Evolutionary conservation across 345 rosid genomes (phyloP), one percentile per base, ranked within the genome.

Genomic region (Excoecaria agallocha): DNA sequence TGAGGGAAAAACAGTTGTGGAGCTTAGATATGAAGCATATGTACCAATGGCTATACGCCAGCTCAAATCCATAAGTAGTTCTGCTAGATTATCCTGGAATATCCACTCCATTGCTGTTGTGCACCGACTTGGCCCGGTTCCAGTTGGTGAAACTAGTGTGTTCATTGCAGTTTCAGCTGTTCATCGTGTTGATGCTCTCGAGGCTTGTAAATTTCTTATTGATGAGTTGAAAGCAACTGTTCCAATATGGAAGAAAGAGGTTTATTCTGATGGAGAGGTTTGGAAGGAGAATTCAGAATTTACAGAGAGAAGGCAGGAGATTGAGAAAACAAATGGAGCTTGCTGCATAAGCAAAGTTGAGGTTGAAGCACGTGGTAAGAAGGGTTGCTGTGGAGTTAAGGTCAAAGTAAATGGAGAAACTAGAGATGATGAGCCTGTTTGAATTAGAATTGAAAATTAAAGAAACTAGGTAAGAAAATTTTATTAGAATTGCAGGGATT

Each of bases 221-320:
- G 93, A 90, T 2, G 98, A 93, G 81, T 51, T 95, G 49, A 93
- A 95, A 83, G 98, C 97, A 5, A 77, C 96, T 5, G 97, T 93
- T 70, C 97, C 97, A 1, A 89, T 91, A 50, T 95, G 97, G 97
- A 95, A 95, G 89, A 91, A 95, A 78, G 98, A 95, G 81, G 90
- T 95, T 46, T 93, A 95, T 73, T 71, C 89, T 17, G 86, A 88
- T 66, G 99, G 98, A 55, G 94, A 93, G 80, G 82, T 93, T 69
- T 95, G 99, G 98, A 95, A 95, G 84, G 98, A 95, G 84, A 95
- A 95, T 78, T 74, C 86, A 0, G 98, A 95, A 83, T 95, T 95
- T 66, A 37, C 83, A 70, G 90, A 86, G 82, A 85, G 92, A 66
- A 87, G 86, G 69, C 11, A 78, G 12, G 90, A 84, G 75, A 89